A percentile compares a stretch with the other conserved stretches of the same genome.
Evolutionary conservation across 75 land plant genomes (phyloP).

Genomic region (Cryptomeria japonica): DNA sequence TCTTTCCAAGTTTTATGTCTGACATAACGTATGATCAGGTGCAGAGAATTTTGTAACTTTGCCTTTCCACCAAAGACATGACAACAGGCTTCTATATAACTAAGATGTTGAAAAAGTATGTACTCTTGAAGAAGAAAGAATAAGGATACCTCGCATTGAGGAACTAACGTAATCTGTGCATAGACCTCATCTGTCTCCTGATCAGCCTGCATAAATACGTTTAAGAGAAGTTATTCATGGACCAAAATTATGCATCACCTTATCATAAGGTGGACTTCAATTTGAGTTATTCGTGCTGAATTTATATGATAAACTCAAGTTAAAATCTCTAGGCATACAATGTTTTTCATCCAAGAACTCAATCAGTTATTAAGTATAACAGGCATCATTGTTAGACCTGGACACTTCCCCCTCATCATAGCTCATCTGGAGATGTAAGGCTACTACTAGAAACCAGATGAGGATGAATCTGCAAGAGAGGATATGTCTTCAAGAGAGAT

Average conservation of each 20-base stretch:
- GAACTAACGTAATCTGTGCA: constrained; percentile 66
- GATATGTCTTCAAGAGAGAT: background rate
- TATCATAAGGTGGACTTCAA: background rate
- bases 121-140: background rate
- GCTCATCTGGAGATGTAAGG: background rate
- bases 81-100: background rate
- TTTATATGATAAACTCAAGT: background rate
- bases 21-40: background rate
- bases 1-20: background rate
- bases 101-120: background rate
- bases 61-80: background rate
- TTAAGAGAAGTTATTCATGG: background rate
- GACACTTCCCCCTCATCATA: background rate
- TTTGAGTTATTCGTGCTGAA: background rate
- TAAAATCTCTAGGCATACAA: background rate
- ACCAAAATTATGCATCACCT: background rate
- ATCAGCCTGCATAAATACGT: constrained; percentile 59
- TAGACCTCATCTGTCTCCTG: constrained; percentile 78
- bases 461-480: background rate
- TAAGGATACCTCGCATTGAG: constrained; percentile 56
- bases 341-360: background rate
- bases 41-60: background rate
- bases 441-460: background rate
- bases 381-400: background rate
- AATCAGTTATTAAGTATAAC: background rate